Percentiles rank a stretch among this genome's conserved stretches.
Evolutionary conservation across 1,284 basidiomycete genomes (phyloP).

Genomic region (Leccinum insigne): DNA sequence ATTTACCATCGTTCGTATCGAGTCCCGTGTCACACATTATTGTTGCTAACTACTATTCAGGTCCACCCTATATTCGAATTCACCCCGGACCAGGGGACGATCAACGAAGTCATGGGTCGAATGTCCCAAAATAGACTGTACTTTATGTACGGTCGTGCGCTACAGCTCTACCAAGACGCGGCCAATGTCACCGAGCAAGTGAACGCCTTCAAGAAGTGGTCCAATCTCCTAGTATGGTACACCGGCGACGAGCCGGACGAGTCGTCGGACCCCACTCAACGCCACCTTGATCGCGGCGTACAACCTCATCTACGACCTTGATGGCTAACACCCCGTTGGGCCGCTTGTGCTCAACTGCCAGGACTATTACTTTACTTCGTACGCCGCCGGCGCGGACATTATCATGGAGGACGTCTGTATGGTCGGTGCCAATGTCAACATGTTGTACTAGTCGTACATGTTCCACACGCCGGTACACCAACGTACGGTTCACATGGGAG

Average conservation of each 20-base stretch:
- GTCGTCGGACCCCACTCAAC: constrained; percentile 60
- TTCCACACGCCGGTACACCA: constrained; percentile 53
- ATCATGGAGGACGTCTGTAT: constrained; percentile 58
- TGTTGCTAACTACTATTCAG: constrained; percentile 29
- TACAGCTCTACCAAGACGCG: constrained; percentile 60
- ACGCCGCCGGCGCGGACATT: constrained; percentile 63
- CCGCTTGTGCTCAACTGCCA: constrained; percentile 77
- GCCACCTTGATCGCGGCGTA: constrained; percentile 54
- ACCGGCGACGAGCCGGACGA: constrained; percentile 79
- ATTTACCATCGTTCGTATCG: constrained; percentile 33
- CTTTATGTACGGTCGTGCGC: constrained; percentile 78
- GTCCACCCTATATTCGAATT: constrained; percentile 70
- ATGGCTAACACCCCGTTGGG: constrained; percentile 71
- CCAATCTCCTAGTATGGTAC: constrained; percentile 75
- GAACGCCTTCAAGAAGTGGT: constrained; percentile 60
- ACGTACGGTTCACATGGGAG: constrained; percentile 46
- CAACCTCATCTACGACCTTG: constrained; percentile 65
- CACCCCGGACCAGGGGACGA: constrained; percentile 51
- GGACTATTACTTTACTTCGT: constrained; percentile 64
- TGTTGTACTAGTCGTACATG: constrained; percentile 40
- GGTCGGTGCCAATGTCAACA: constrained; percentile 70
- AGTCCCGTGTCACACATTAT: neutral
- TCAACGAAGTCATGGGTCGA: constrained; percentile 51
- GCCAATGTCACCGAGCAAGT: constrained; percentile 67
- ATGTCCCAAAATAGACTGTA: constrained; percentile 73